Conservation (phyloP, 2,329 filamentous ascomycete species). For the Dendryphion nanum region DNA sequence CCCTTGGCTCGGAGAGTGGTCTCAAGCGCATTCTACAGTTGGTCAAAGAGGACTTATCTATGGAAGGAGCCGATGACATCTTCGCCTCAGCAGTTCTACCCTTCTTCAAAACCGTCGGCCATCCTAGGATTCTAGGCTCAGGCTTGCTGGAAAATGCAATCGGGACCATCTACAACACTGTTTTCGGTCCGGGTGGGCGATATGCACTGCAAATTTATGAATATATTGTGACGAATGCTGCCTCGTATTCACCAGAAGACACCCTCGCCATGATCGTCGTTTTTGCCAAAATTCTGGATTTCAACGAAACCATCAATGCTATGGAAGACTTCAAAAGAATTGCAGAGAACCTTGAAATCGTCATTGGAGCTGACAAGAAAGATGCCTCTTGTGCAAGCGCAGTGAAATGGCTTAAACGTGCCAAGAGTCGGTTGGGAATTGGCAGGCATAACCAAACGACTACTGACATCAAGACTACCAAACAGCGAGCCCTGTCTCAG, state of each 20-base stretch:
- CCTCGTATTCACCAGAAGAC: not conserved
- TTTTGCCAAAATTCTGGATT: conserved; percentile 5
- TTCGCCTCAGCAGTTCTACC: not conserved
- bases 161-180: conserved; percentile 7
- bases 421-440: conserved; percentile 3
- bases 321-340: conserved; percentile 4
- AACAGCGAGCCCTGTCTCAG: conserved; percentile 1
- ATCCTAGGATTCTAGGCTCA: conserved; percentile 5
- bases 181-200: conserved; percentile 5
- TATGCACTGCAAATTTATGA: conserved; percentile 5
- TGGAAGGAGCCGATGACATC: not conserved
- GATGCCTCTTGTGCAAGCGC: not conserved
- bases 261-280: conserved; percentile 1
- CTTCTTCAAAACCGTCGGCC: conserved; percentile 5
- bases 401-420: conserved; percentile 2
- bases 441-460: not conserved
- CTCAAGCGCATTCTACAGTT: conserved; percentile 4
- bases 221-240: not conserved
- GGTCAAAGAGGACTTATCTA: conserved; percentile 6
- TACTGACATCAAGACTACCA: not conserved
- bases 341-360: not conserved
- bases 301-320: conserved; percentile 3
- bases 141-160: conserved; percentile 5
- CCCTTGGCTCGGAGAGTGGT: conserved; percentile 6
- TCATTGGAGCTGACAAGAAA: not conserved